phyloP scores from a whole-genome alignment of 176 grass and related monocot species.

The Eragrostis nindensis region DNA sequence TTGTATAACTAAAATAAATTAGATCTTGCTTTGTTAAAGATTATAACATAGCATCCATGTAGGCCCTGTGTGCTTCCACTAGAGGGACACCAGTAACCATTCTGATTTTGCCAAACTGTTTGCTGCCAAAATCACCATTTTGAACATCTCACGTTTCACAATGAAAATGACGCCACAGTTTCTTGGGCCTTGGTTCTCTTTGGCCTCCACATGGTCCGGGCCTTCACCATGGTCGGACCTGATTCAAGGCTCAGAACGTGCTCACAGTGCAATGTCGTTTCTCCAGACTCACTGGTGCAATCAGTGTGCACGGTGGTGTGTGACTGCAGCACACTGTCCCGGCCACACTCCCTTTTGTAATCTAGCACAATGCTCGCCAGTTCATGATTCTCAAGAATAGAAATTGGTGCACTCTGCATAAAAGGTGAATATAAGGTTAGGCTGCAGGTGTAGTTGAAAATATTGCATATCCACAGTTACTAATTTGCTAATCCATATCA shows the following conservation, averaged over 20 bases:
- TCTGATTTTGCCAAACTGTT: slow-evolving; percentile 18
- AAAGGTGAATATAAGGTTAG: slow-evolving; percentile 9
- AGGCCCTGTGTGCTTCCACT: slow-evolving; percentile 19
- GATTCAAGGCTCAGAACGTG: slow-evolving; percentile 85
- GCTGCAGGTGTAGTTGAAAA: background rate
- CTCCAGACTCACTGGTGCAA: slow-evolving; percentile 31
- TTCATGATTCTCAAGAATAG: slow-evolving; percentile 93
- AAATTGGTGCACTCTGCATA: slow-evolving; percentile 83
- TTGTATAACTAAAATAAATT: background rate
- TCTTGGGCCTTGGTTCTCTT: slow-evolving; percentile 47
- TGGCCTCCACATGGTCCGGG: slow-evolving; percentile 69
- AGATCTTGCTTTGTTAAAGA: background rate
- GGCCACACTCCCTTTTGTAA: slow-evolving; percentile 85
- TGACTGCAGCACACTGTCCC: slow-evolving; percentile 83
- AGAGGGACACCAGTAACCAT: slow-evolving; percentile 19
- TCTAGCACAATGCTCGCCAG: slow-evolving; percentile 81
- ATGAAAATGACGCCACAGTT: slow-evolving; percentile 22
- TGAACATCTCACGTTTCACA: slow-evolving; percentile 27
- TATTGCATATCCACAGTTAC: background rate
- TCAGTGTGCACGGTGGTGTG: slow-evolving; percentile 65
- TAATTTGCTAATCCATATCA: background rate
- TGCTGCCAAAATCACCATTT: slow-evolving; percentile 37
- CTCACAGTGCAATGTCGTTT: slow-evolving; percentile 74
- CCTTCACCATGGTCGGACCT: slow-evolving; percentile 73
- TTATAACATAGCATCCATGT: slow-evolving; percentile 32